These are phyloP conservation scores for Ascochyta fabae DNA, from an alignment of 2,329 filamentous ascomycete species.

Conservation along the genomic window DNA sequence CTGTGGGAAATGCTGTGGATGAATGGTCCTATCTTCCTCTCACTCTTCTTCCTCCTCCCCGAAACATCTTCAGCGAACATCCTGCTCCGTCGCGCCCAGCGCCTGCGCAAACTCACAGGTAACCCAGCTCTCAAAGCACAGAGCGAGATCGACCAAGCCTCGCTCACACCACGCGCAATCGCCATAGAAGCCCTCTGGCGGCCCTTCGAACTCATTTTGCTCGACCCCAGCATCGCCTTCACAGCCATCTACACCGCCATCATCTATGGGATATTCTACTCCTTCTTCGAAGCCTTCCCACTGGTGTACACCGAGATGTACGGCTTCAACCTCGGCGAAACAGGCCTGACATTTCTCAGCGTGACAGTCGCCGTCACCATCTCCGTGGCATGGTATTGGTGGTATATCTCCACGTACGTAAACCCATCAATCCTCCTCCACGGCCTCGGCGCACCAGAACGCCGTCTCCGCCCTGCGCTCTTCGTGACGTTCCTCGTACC, in stretches of 20 bases:
- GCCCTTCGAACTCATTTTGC: slow-evolving; percentile 85
- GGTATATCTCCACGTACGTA: slow-evolving; percentile 79
- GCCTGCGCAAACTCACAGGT: slow-evolving; percentile 72
- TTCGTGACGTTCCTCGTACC: slow-evolving; percentile 64
- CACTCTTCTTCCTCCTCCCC: slow-evolving; percentile 84
- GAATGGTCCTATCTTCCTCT: slow-evolving; percentile 70
- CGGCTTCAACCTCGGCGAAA: slow-evolving; percentile 73
- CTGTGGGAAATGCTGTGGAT: slow-evolving; percentile 88
- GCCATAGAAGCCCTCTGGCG: slow-evolving; percentile 63
- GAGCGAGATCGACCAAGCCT: slow-evolving; percentile 72
- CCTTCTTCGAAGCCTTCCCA: slow-evolving; percentile 73
- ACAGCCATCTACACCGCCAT: slow-evolving; percentile 86
- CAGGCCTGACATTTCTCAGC: slow-evolving; percentile 85
- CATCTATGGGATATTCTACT: slow-evolving; percentile 75
- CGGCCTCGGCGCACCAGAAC: slow-evolving; percentile 74
- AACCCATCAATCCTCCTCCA: slow-evolving; percentile 62
- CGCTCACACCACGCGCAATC: slow-evolving; percentile 47
- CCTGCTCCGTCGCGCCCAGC: slow-evolving; percentile 72
- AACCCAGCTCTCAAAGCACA: slow-evolving; percentile 74
- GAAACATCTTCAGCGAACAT: slow-evolving; percentile 87
- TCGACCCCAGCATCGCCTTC: slow-evolving; percentile 83
- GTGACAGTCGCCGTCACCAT: slow-evolving; percentile 75
- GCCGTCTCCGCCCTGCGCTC: slow-evolving; percentile 76
- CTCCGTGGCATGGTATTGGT: slow-evolving; percentile 70
- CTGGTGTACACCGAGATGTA: slow-evolving; percentile 78